Evolutionary conservation across 345 rosid species (phyloP), one percentile per base, ranked within the genome.

Genomic region (Arabis hirsuta): DNA sequence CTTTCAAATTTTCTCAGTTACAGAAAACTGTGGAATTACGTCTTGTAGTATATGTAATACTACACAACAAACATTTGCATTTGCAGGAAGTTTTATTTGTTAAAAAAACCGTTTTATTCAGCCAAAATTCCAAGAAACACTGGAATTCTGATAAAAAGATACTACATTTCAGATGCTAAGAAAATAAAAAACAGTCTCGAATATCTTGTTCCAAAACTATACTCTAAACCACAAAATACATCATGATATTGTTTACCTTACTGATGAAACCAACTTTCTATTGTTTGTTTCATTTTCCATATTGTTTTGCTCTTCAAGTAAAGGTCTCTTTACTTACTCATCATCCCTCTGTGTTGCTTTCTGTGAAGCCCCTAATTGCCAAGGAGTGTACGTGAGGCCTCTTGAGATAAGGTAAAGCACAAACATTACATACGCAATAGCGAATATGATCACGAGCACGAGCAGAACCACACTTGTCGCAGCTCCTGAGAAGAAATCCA

Each of bases 401-500:
- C 79, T 52, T 9, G 80, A 88, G 16, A 88, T 73, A 3, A 91
- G 96, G 67, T 95, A 91, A 59, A 88, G 14, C 73, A 91, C 86
- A 78, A 95, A 95, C 12, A 81, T 63, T 9, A 81, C 72, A 69
- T 95, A 95, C 55, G 84, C 89, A 9, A 72, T 60, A 0, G 90
- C 89, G 48, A 87, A 79, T 26, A 62, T 78, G 27, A 63, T 73
- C 54, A 91, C 76, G 0, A 50, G 64, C 12, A 65, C 69, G 0
- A 89, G 63, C 14, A 86, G 62, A 16, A 60, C n/a, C 39, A 83
- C 57, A 24, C 85, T 84, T 11, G 43, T 74, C 38, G 82, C 96
- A 73, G 89, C 97, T 12, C 61, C 64, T 54, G 85, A 80, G 85
- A 91, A 91, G 81, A 91, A 90, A 52, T 95, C 96, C 42, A 86